Conservation (phyloP, 768 basidiomycete genomes). For the Fistulinella prunicolor region DNA sequence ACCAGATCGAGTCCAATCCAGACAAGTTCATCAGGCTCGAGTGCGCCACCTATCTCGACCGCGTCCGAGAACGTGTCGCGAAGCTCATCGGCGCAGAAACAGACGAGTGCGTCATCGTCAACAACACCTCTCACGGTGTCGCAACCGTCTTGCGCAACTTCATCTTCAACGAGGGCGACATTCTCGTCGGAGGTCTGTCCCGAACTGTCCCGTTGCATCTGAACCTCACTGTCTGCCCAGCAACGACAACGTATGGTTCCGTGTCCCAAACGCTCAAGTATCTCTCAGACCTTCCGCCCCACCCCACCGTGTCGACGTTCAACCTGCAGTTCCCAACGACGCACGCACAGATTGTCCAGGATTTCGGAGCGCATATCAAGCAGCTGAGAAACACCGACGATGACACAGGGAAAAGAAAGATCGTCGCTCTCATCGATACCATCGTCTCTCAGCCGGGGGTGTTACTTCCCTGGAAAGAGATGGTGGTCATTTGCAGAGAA, state of each 20-base stretch:
- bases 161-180: constrained; percentile 49
- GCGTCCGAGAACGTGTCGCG: constrained; percentile 47
- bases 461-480: constrained; percentile 65
- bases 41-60: constrained; percentile 33
- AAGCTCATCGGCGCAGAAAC: constrained; percentile 47
- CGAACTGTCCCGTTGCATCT: background rate
- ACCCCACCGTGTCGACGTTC: constrained; percentile 51
- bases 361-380: constrained; percentile 41
- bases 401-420: constrained; percentile 37
- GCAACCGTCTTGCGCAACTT: constrained; percentile 68
- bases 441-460: constrained; percentile 63
- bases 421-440: constrained; percentile 68
- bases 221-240: constrained; percentile 29
- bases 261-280: constrained; percentile 50
- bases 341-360: constrained; percentile 51
- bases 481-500: constrained; percentile 60
- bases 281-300: constrained; percentile 52
- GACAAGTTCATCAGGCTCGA: constrained; percentile 51
- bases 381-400: constrained; percentile 24
- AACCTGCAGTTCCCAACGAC: constrained; percentile 53
- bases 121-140: constrained; percentile 37
- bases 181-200: constrained; percentile 48
- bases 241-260: constrained; percentile 56
- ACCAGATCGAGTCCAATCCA: constrained; percentile 49
- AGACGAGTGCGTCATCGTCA: constrained; percentile 54